Base-by-base conservation (phyloP, 345 rosid genomes). In the Limnanthes douglasii region DNA sequence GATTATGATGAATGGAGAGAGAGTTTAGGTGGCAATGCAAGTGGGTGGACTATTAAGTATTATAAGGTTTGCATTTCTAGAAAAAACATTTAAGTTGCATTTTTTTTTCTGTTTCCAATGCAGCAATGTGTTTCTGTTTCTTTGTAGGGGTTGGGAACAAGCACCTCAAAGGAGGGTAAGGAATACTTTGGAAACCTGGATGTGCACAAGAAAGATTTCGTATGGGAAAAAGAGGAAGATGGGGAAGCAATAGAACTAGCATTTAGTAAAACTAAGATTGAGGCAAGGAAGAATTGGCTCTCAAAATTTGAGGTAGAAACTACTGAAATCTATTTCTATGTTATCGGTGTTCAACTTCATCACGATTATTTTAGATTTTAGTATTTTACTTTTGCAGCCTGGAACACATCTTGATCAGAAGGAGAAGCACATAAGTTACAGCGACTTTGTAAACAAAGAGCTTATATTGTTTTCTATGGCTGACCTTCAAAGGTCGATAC, bases 191-290 rank as follows among this genome's bases (percentile, higher is more conserved):
- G 29, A 19, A 46, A 60, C 17, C 73, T 92, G 39, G 41, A 18
- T 9, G 42, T 49, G 61, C 94, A 85, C 70, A 73, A 58, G 66
- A 92, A 92, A 41, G 96, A 92, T 59, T 92, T 92, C 44, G 29
- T 69, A 7, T 85, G 99, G 99, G 51, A 21, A 24, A 62, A 60
- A 50, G 96, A 92, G 4, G 62, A 65, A 52, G 99, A 85, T 40
- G 96, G 93, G 15, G 86, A 85, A 3, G 72, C 90, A 11, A 92
- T 92, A 37, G 99, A 92, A 56, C 94, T 92, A 31, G 99, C 99
- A 3, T 92, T 92, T 48, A 85, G 99, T 58, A 92, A 78, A 62
- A 92, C 78, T 68, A 92, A 85, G 67, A 73, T 81, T 1, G 96
- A 92, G 26, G 94, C 85, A n/a, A 73, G 99, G 45, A 92, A 92